Conservation (phyloP, 202 grass and related monocot genomes). For the Setaria viridis region DNA sequence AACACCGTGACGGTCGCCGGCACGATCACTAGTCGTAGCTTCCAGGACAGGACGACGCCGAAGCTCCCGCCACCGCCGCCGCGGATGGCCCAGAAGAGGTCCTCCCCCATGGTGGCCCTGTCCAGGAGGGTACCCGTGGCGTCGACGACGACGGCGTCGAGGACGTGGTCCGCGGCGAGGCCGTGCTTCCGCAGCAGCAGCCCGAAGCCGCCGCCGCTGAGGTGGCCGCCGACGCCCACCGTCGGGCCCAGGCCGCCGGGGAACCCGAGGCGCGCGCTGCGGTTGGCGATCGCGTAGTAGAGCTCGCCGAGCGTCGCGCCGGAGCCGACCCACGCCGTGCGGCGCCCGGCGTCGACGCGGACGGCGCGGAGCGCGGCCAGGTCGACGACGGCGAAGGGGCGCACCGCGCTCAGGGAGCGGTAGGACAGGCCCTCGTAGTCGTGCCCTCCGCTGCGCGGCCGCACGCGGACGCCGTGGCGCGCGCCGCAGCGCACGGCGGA, state of each 20-base stretch:
- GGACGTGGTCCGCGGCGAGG: slow-evolving; percentile 59
- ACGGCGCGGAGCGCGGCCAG: slow-evolving; percentile 44
- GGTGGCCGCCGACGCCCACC: slow-evolving; percentile 59
- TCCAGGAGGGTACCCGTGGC: slow-evolving; percentile 48
- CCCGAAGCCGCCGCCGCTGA: slow-evolving; percentile 68
- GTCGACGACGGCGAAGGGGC: slow-evolving; percentile 49
- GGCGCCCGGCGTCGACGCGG: slow-evolving; percentile 11
- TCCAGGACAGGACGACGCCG: slow-evolving; percentile 68
- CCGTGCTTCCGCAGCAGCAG: slow-evolving; percentile 62
- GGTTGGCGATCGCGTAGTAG: slow-evolving; percentile 55
- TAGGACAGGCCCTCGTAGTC: slow-evolving; percentile 75
- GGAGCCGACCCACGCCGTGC: slow-evolving; percentile 59
- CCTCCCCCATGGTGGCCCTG: slow-evolving; percentile 63
- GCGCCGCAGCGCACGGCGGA: slow-evolving; percentile 47
- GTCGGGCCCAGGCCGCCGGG: slow-evolving; percentile 58
- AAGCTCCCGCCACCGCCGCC: slow-evolving; percentile 77
- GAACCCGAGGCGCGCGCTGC: slow-evolving; percentile 49
- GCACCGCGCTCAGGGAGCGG: slow-evolving; percentile 10
- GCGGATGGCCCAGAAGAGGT: slow-evolving; percentile 69
- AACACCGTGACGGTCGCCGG: slow-evolving; percentile 59
- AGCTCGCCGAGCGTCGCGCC: slow-evolving; percentile 74
- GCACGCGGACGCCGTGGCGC: slow-evolving; percentile 36
- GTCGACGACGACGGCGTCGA: slow-evolving; percentile 63
- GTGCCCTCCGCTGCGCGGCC: slow-evolving; percentile 68
- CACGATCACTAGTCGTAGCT: slow-evolving; percentile 63